phyloP scores from a whole-genome alignment of 192 early-diverging fungal genomes.

The Lobosporangium transversale region DNA sequence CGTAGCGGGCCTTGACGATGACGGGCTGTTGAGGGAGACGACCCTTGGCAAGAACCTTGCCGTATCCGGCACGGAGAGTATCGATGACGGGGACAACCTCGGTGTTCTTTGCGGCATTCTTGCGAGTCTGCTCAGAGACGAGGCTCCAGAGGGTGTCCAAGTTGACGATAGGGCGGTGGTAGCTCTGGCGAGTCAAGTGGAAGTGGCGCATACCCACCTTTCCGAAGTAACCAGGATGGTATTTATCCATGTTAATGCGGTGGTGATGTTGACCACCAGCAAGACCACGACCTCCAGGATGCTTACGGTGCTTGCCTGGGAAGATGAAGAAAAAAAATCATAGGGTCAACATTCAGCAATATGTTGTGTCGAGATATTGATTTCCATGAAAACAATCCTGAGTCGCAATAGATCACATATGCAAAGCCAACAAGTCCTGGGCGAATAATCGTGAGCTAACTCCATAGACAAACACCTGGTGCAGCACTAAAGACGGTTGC shows the following conservation, averaged over 20 bases:
- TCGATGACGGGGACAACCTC: constrained; percentile 95
- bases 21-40: constrained; percentile 87
- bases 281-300: constrained; percentile 99
- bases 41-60: constrained; percentile 98
- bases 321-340: not conserved
- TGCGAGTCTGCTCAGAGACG: constrained; percentile 86
- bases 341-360: not conserved
- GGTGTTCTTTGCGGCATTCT: constrained; percentile 81
- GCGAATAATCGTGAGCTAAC: too few relatives aligned
- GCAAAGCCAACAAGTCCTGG: too few relatives aligned
- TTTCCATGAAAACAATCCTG: too few relatives aligned
- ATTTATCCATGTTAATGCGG: constrained; percentile 99
- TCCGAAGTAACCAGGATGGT: constrained; percentile 99
- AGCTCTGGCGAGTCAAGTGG: constrained; percentile 93
- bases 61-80: constrained; percentile 80
- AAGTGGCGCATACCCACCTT: constrained; percentile 99
- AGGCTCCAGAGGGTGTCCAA: constrained; percentile 94
- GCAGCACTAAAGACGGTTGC: too few relatives aligned
- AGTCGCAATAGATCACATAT: too few relatives aligned
- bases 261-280: constrained; percentile 99
- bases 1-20: constrained; percentile 95
- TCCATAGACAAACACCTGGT: too few relatives aligned
- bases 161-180: constrained; percentile 90
- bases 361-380: too few relatives aligned
- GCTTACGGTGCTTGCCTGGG: constrained; percentile 97